These are phyloP conservation scores for Citrullus colocynthis DNA, from an alignment of 306 rosid genomes.

Conservation along the genomic window DNA sequence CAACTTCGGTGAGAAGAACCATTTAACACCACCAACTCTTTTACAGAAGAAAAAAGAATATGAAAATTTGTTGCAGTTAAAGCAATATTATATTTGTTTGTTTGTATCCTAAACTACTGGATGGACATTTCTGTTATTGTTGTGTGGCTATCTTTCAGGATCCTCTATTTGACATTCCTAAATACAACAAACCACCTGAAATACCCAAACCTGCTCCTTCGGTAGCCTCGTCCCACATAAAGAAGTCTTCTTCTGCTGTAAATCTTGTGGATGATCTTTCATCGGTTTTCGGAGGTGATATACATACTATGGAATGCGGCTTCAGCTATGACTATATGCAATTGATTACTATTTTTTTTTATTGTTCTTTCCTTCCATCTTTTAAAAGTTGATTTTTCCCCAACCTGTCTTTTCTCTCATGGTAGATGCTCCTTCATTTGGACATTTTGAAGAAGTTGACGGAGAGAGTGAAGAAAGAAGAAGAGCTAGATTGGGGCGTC, in stretches of 20 bases:
- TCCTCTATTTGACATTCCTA: constrained; percentile 30
- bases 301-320: constrained; percentile 6
- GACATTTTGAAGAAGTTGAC: constrained; percentile 53
- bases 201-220: constrained; percentile 36
- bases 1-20: constrained; percentile 41
- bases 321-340: constrained; percentile 5
- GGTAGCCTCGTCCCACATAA: constrained; percentile 27
- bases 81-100: constrained; percentile 10
- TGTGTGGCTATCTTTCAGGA: constrained; percentile 30
- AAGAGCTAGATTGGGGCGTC: constrained; percentile 59
- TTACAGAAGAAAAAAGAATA: constrained; percentile 6
- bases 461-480: constrained; percentile 91
- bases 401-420: constrained; percentile 8
- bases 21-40: neutral
- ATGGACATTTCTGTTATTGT: neutral
- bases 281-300: constrained; percentile 58
- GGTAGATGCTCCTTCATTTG: constrained; percentile 40
- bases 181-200: constrained; percentile 29
- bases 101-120: constrained; percentile 15
- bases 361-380: neutral
- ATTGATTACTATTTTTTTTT: neutral
- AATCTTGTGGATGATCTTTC: constrained; percentile 53
- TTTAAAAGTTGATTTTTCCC: neutral
- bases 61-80: neutral
- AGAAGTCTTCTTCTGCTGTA: constrained; percentile 39